phyloP scores from a whole-genome alignment of 2,329 filamentous ascomycete species.

The Penicillium fuscoglaucum region DNA sequence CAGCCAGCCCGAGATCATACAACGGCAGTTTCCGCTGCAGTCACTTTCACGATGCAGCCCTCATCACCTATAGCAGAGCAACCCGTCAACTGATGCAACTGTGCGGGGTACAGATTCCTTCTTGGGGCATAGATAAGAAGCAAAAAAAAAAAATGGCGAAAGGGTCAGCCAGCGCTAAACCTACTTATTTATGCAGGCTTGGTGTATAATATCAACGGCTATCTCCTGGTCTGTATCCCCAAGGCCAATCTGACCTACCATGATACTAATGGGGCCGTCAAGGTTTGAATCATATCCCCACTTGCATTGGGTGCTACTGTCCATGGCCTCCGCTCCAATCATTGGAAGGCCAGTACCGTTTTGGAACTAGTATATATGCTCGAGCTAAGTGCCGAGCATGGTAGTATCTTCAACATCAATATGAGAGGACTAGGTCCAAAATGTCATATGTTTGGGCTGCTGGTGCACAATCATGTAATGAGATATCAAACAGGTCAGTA shows the following conservation, averaged over 20 bases:
- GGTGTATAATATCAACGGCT: constrained; percentile 34
- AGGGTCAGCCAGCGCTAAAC: too few relatives aligned
- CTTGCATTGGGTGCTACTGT: neutral
- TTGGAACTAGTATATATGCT: too few relatives aligned
- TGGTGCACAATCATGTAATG: too few relatives aligned
- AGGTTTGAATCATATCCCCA: constrained; percentile 2
- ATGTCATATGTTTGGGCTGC: too few relatives aligned
- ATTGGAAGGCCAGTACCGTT: too few relatives aligned
- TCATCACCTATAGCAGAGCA: constrained; percentile 19
- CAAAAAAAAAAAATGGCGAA: neutral
- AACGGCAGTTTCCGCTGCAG: constrained; percentile 27
- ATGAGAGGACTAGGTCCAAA: too few relatives aligned
- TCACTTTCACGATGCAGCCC: constrained; percentile 22
- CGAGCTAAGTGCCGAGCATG: too few relatives aligned
- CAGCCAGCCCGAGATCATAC: neutral
- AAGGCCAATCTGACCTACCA: constrained; percentile 25
- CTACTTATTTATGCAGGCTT: constrained; percentile 20
- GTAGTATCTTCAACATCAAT: too few relatives aligned
- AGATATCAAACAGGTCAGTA: too few relatives aligned
- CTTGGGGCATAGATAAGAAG: neutral
- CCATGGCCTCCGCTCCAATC: too few relatives aligned
- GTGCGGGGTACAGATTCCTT: constrained; percentile 6
- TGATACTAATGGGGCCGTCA: constrained; percentile 24
- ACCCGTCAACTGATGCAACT: constrained; percentile 22
- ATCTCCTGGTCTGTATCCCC: constrained; percentile 31